phyloP scores from a whole-genome alignment of 768 basidiomycete genomes.

The Suillus ampliporus region DNA sequence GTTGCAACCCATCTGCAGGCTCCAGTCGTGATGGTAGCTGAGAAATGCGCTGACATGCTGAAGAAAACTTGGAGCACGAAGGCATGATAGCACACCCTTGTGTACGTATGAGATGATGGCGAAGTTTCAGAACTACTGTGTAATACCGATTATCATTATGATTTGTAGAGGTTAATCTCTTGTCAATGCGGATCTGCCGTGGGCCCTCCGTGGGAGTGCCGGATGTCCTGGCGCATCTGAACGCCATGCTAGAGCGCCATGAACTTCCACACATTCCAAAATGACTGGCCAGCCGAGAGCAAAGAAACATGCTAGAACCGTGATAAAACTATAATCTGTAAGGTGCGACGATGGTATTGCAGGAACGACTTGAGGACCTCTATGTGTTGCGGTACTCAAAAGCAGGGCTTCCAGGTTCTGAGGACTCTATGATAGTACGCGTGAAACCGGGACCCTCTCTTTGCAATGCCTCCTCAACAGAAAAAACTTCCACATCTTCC shows the following conservation, averaged over 20 bases:
- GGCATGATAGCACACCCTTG: too few species aligned
- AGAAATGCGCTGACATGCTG: constrained; percentile 46
- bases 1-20: constrained; percentile 41
- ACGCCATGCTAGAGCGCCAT: neutral
- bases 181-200: too few species aligned
- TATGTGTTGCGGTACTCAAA: constrained; percentile 86
- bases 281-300: too few species aligned
- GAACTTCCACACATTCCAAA: neutral
- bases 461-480: constrained; percentile 70
- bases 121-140: too few species aligned
- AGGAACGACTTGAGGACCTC: neutral
- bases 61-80: too few species aligned
- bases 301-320: neutral
- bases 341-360: neutral
- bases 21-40: constrained; percentile 40
- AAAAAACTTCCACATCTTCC: constrained; percentile 70
- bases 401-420: constrained; percentile 86
- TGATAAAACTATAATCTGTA: too few species aligned
- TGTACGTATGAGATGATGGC: too few species aligned
- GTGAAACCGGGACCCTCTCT: constrained; percentile 64
- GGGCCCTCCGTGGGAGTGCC: too few species aligned
- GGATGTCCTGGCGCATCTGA: too few species aligned
- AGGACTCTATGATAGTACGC: constrained; percentile 74
- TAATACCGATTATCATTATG: too few species aligned
- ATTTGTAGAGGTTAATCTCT: too few species aligned